phyloP scores from a whole-genome alignment of 352 stramenopile species.

The Phytophthora citrophthora region DNA sequence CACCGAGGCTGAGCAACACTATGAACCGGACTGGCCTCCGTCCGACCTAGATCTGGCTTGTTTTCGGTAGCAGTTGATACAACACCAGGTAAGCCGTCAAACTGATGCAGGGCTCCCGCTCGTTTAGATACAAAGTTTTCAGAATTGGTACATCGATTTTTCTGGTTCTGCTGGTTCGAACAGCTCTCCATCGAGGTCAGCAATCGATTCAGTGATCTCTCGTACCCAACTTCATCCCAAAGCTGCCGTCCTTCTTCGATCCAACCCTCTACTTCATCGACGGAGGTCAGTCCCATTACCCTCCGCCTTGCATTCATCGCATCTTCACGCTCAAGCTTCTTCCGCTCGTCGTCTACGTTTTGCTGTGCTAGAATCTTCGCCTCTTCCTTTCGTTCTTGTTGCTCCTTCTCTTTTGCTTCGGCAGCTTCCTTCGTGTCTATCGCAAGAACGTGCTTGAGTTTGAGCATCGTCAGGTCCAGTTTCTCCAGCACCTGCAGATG shows the following conservation, averaged over 20 bases:
- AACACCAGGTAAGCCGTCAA: conserved; percentile 10
- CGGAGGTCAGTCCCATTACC: conserved; percentile 59
- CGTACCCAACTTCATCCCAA: not conserved
- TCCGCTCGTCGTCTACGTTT: conserved; percentile 27
- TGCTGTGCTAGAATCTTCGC: conserved; percentile 21
- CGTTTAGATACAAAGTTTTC: not conserved
- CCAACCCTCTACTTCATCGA: conserved; percentile 56
- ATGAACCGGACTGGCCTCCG: not conserved
- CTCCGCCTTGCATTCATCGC: conserved; percentile 43
- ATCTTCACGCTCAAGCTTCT: conserved; percentile 38
- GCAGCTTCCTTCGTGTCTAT: conserved; percentile 58
- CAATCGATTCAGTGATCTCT: conserved; percentile 15
- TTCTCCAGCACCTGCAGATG: conserved; percentile 59
- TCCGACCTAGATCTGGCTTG: not conserved
- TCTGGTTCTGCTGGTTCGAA: not conserved
- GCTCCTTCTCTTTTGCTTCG: conserved; percentile 32
- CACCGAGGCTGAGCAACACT: not conserved
- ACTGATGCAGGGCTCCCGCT: conserved; percentile 10
- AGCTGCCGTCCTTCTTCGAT: conserved; percentile 33
- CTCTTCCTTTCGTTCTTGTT: conserved; percentile 20
- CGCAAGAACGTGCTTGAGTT: conserved; percentile 58
- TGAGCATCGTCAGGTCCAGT: conserved; percentile 69
- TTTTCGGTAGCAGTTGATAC: not conserved
- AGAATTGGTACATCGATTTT: not conserved
- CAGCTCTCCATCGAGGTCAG: conserved; percentile 16